phyloP scores from a whole-genome alignment of 2,329 filamentous ascomycete genomes.

The Aotearoamyces nothofagi region DNA sequence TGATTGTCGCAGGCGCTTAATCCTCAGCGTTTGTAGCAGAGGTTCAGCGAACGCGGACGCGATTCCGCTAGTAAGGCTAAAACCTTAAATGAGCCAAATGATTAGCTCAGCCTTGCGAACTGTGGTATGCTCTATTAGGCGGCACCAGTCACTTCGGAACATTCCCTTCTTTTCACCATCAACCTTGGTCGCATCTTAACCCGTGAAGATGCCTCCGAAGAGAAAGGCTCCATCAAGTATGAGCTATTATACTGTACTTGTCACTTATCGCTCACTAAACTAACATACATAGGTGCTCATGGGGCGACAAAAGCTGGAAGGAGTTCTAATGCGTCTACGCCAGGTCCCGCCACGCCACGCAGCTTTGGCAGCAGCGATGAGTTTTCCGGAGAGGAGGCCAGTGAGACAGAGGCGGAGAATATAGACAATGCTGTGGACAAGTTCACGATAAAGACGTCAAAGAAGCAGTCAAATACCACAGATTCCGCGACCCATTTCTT shows the following conservation, averaged over 20 bases:
- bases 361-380: slow-evolving; percentile 39
- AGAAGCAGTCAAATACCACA: slow-evolving; percentile 3
- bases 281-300: slow-evolving; percentile 25
- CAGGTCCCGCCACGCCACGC: slow-evolving; percentile 42
- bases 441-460: slow-evolving; percentile 28
- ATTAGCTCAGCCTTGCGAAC: too few relatives aligned
- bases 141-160: too few relatives aligned
- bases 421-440: slow-evolving; percentile 43
- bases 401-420: slow-evolving; percentile 34
- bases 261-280: slow-evolving; percentile 12
- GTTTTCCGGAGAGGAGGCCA: slow-evolving; percentile 32
- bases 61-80: too few relatives aligned
- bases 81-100: too few relatives aligned
- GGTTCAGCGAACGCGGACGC: too few relatives aligned
- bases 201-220: slow-evolving; percentile 48
- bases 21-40: too few relatives aligned
- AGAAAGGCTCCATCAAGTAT: slow-evolving; percentile 47
- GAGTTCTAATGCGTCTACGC: slow-evolving; percentile 41
- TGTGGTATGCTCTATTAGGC: too few relatives aligned
- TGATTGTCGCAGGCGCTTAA: too few relatives aligned
- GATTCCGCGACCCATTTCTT: slow-evolving; percentile 21
- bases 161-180: too few relatives aligned
- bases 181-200: slow-evolving; percentile 2
- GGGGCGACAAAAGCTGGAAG: slow-evolving; percentile 38
- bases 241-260: slow-evolving; percentile 14